These are phyloP conservation scores for Halophytophthora polymorphica DNA, from an alignment of 352 stramenopile species.

Conservation along the genomic window DNA sequence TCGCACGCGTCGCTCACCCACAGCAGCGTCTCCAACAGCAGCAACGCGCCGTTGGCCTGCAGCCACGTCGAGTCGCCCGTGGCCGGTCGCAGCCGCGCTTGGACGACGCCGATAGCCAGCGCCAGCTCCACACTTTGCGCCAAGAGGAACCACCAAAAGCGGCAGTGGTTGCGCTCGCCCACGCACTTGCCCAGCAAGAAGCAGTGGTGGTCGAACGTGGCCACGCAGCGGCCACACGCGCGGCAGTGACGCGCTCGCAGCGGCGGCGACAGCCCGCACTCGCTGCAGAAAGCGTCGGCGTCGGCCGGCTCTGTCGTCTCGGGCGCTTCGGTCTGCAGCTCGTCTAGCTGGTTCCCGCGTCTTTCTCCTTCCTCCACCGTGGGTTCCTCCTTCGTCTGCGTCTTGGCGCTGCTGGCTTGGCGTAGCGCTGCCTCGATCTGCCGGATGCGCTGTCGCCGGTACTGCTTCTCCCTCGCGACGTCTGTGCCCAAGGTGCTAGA, in stretches of 20 bases:
- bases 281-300: constrained; percentile 24
- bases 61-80: constrained; percentile 18
- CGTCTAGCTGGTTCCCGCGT: neutral
- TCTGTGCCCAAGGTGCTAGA: neutral
- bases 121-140: constrained; percentile 26
- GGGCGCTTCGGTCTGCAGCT: neutral
- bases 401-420: constrained; percentile 1
- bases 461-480: constrained; percentile 8
- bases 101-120: constrained; percentile 24
- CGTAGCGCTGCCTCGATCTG: constrained; percentile 26
- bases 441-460: constrained; percentile 24
- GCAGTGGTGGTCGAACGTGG: constrained; percentile 93
- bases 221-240: constrained; percentile 74
- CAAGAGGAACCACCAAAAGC: constrained; percentile 76
- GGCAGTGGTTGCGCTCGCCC: constrained; percentile 87
- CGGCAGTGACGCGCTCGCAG: constrained; percentile 87
- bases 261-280: constrained; percentile 35
- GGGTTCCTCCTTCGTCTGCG: neutral
- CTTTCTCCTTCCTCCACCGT: too few species aligned
- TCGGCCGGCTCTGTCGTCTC: neutral
- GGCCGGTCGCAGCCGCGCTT: too few species aligned
- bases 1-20: constrained; percentile 13
- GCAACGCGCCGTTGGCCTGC: constrained; percentile 12
- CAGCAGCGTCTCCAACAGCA: constrained; percentile 22
- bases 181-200: constrained; percentile 85